Base-by-base conservation (phyloP, 2,329 filamentous ascomycete species). In the Calonectria hongkongensis region DNA sequence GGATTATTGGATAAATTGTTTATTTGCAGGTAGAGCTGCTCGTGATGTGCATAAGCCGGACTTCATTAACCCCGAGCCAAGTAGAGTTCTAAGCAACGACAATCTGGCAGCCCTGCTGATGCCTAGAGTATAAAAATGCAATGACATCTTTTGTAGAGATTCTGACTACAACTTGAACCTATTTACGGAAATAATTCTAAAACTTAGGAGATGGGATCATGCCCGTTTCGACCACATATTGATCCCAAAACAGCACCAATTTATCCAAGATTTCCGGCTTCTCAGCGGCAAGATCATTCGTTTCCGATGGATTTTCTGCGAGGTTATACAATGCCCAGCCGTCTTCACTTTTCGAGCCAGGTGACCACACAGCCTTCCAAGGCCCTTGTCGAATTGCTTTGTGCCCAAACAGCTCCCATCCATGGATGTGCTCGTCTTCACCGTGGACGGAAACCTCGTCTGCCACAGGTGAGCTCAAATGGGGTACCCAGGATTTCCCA, bases 311-410 rank as follows among this genome's bases (percentile, higher is more conserved):
- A 7, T 76, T 73, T 12, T 58, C 68, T 36, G 69, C 21, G 15
- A 75, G 18, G 33, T 76, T 48, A 12, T 74, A 76, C 3, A 76
- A 25, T 45, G 73, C 74, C 75, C 75, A 75, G 25, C 54, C 63
- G 8, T 76, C 68, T 13, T 51, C 39, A 7, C 18, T 43, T 4
- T 56, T 36, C 30, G 63, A 30, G 2, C 21, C 16, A 1, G 62
- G 89, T 39, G 90, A 88, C 77, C 87, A 90, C 27, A 90, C 86
- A 7, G 89, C 88, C 78, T 91, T 91, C 86, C 87, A 91, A 70
- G 88, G 84, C 3, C 87, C 89, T 63, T 87, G 87, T 25, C 89
- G 88, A 13, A 91, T 85, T 0, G 90, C 90, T 1, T 75, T 69
- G 0, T 87, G 86, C 0, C 89, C 89, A 75, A 88, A 91, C 0